A percentile compares a stretch with the other conserved stretches of the same genome.
These are phyloP conservation scores for Cercospora brassicicola DNA, from an alignment of 2,329 filamentous ascomycete genomes.

Conservation along the genomic window DNA sequence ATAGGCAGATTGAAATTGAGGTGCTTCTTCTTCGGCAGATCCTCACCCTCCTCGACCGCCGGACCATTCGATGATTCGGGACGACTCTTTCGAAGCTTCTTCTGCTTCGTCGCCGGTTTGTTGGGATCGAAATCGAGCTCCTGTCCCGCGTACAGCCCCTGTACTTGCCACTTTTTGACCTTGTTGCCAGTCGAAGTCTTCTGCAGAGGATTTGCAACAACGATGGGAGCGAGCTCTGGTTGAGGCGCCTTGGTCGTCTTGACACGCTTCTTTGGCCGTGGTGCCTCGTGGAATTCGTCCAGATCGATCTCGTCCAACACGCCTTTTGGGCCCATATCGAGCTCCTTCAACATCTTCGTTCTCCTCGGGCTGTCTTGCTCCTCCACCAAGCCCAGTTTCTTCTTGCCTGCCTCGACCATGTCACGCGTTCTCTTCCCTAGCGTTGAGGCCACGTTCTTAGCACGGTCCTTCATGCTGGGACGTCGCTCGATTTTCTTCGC, in stretches of 20 bases:
- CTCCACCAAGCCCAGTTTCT: conserved; percentile 34
- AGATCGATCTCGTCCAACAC: conserved; percentile 38
- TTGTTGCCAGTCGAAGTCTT: conserved; percentile 43
- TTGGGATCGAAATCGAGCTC: conserved; percentile 49
- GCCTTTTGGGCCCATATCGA: conserved; percentile 37
- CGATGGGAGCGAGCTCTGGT: conserved; percentile 28
- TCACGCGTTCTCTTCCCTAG: conserved; percentile 42
- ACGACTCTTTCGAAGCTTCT: conserved; percentile 47
- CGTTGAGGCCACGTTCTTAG: conserved; percentile 37
- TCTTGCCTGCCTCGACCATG: conserved; percentile 42
- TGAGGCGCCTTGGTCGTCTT: conserved; percentile 27
- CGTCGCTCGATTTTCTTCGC: conserved; percentile 27
- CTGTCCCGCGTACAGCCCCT: conserved; percentile 87
- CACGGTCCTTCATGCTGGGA: conserved; percentile 35
- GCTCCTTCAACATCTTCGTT: conserved; percentile 35
- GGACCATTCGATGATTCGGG: conserved; percentile 25
- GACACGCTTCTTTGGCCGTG: conserved; percentile 33
- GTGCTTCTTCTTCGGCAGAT: conserved; percentile 55
- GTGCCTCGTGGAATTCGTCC: conserved; percentile 29
- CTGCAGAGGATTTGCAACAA: conserved; percentile 29
- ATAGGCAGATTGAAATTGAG: conserved; percentile 39
- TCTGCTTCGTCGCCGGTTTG: conserved; percentile 41
- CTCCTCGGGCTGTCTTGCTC: conserved; percentile 27
- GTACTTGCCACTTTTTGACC: conserved; percentile 73
- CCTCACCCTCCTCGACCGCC: conserved; percentile 38